Evolutionary conservation across 208 protist species (phyloP).

Genomic region (Kentomonas sorsogonicus): DNA sequence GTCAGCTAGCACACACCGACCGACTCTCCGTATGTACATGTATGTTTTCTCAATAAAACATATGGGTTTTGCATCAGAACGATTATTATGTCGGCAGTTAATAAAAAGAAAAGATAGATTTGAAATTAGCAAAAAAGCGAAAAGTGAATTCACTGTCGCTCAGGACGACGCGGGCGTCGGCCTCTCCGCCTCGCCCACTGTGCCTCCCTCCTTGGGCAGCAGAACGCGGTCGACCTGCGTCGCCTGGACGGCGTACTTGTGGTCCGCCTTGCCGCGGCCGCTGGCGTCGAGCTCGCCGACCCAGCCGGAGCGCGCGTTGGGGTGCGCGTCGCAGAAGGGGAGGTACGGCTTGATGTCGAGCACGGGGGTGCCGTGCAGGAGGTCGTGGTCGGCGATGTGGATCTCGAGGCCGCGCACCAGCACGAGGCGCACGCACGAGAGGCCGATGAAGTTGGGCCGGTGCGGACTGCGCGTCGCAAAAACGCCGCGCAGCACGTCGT

Average conservation of each 20-base stretch:
- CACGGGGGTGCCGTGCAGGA: constrained; percentile 94
- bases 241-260: constrained; percentile 61
- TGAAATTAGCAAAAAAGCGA: too few species aligned
- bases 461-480: constrained; percentile 90
- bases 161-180: too few species aligned
- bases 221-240: constrained; percentile 54
- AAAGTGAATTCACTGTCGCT: constrained; percentile 3
- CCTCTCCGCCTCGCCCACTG: background rate
- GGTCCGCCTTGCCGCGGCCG: constrained; percentile 60
- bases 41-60: too few species aligned
- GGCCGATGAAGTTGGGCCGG: constrained; percentile 88
- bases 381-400: constrained; percentile 90
- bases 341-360: constrained; percentile 96
- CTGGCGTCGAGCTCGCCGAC: constrained; percentile 70
- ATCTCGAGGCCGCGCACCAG: constrained; percentile 72
- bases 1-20: too few species aligned
- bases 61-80: too few species aligned
- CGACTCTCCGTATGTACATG: too few species aligned
- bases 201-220: constrained; percentile 20
- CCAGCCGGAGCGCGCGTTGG: constrained; percentile 70
- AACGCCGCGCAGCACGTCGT: constrained; percentile 75
- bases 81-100: too few species aligned
- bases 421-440: constrained; percentile 82
- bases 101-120: too few species aligned
- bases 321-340: constrained; percentile 83